Percentiles rank a stretch among this genome's conserved stretches.
These are phyloP conservation scores for Diutina rugosa DNA, from an alignment of 1,139 yeast species.

Conservation along the genomic window DNA sequence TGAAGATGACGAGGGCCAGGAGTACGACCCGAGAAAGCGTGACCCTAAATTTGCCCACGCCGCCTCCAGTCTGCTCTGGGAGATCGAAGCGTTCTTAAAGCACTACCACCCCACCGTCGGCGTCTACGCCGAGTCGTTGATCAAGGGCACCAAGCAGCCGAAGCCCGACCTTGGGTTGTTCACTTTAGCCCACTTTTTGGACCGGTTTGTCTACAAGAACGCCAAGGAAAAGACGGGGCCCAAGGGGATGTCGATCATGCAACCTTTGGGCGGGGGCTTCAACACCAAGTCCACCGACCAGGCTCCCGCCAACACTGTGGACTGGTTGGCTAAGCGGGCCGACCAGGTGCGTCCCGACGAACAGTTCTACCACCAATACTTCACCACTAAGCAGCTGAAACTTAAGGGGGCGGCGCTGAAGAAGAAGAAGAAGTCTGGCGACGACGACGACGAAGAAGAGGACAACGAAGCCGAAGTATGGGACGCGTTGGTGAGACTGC, in stretches of 20 bases:
- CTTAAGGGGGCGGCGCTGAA: conserved; percentile 19
- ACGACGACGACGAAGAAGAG: conserved; percentile 24
- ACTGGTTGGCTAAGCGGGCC: conserved; percentile 63
- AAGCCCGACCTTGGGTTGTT: conserved; percentile 88
- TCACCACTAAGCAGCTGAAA: conserved; percentile 46
- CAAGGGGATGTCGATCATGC: conserved; percentile 92
- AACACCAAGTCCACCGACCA: conserved; percentile 56
- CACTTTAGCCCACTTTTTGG: conserved; percentile 82
- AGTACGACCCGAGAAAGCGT: conserved; percentile 80
- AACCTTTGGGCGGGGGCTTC: conserved; percentile 86
- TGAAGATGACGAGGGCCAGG: conserved; percentile 4
- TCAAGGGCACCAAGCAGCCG: conserved; percentile 31
- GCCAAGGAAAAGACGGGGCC: conserved; percentile 63
- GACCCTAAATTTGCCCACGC: conserved; percentile 89
- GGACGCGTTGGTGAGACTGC: conserved; percentile 62
- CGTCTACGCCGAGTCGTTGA: conserved; percentile 59
- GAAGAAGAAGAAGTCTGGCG: conserved; percentile 10
- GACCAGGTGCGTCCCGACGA: conserved; percentile 78
- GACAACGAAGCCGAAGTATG: conserved; percentile 74
- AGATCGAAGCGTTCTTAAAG: conserved; percentile 51
- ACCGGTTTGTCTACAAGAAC: conserved; percentile 88
- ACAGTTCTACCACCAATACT: conserved; percentile 79
- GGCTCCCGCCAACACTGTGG: conserved; percentile 66
- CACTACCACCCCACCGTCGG: conserved; percentile 93
- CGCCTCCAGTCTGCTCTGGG: conserved; percentile 76